A percentile compares a stretch with the other conserved stretches of the same genome.
These are phyloP conservation scores for Hygrophorus russula DNA, from an alignment of 768 basidiomycete genomes.

Conservation along the genomic window DNA sequence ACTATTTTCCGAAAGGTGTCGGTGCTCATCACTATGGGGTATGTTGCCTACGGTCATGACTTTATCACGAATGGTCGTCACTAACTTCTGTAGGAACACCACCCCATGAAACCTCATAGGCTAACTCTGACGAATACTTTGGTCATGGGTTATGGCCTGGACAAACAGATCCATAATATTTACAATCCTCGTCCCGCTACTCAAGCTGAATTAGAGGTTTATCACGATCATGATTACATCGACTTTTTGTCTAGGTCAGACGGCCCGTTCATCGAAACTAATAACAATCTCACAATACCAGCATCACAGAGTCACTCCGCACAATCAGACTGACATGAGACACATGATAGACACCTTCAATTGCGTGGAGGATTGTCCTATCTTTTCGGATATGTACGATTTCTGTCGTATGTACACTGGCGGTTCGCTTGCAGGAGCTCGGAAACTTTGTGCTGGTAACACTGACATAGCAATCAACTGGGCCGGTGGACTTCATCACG, in stretches of 20 bases:
- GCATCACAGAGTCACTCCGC: conserved; percentile 62
- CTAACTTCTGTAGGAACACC: conserved; percentile 58
- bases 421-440: conserved; percentile 80
- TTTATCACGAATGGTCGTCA: not conserved
- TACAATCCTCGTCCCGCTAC: conserved; percentile 86
- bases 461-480: conserved; percentile 99
- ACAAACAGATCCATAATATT: conserved; percentile 89
- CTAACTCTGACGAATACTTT: conserved; percentile 93
- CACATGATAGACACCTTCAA: conserved; percentile 80
- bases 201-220: conserved; percentile 76
- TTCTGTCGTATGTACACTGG: conserved; percentile 94
- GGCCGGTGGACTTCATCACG: conserved; percentile 97
- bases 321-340: conserved; percentile 58
- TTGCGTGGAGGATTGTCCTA: conserved; percentile 94
- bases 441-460: conserved; percentile 73
- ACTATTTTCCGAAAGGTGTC: conserved; percentile 90
- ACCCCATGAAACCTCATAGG: conserved; percentile 98
- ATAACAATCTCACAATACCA: not conserved
- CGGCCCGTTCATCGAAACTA: not conserved
- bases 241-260: conserved; percentile 86
- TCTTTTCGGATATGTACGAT: conserved; percentile 90
- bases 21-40: conserved; percentile 97
- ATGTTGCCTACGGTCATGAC: conserved; percentile 15
- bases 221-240: conserved; percentile 93
- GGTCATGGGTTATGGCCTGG: conserved; percentile 91